Evolutionary conservation across 495 filamentous ascomycete genomes (phyloP).

Genomic region (Lasiosphaeria miniovina): DNA sequence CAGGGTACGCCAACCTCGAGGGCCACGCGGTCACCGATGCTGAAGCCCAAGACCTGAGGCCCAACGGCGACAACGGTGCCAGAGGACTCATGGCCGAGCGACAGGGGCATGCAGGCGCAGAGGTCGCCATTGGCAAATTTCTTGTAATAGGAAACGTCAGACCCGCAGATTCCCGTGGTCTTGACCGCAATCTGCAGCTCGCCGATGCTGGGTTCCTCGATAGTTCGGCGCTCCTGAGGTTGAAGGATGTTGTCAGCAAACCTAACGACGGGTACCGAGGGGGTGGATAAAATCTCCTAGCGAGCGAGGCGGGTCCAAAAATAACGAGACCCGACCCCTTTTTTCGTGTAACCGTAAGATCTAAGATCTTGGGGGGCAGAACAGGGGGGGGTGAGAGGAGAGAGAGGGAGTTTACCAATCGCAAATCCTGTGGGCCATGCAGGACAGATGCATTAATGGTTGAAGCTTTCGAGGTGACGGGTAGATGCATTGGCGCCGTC

Average conservation of each 20-base stretch:
- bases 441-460: slow-evolving; percentile 50
- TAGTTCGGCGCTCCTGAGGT: slow-evolving; percentile 43
- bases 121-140: slow-evolving; percentile 84
- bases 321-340: slow-evolving; percentile 15
- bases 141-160: slow-evolving; percentile 81
- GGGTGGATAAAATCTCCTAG: slow-evolving; percentile 17
- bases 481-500: slow-evolving; percentile 42
- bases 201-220: slow-evolving; percentile 44
- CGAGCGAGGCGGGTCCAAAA: slow-evolving; percentile 19
- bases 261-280: slow-evolving; percentile 5
- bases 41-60: slow-evolving; percentile 49
- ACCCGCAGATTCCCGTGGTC: slow-evolving; percentile 78
- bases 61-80: slow-evolving; percentile 67
- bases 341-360: slow-evolving; percentile 27
- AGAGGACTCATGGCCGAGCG: slow-evolving; percentile 76
- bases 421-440: slow-evolving; percentile 48
- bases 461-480: slow-evolving; percentile 39
- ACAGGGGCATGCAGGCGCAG: slow-evolving; percentile 66
- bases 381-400: slow-evolving; percentile 10
- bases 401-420: slow-evolving; percentile 40
- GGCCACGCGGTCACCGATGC: slow-evolving; percentile 75
- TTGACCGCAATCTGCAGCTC: slow-evolving; percentile 73
- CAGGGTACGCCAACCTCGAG: slow-evolving; percentile 85
- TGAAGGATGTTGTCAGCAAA: slow-evolving; percentile 13
- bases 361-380: slow-evolving; percentile 15